phyloP scores from a whole-genome alignment of 1,284 basidiomycete species.

The Takashimella tepidaria region DNA sequence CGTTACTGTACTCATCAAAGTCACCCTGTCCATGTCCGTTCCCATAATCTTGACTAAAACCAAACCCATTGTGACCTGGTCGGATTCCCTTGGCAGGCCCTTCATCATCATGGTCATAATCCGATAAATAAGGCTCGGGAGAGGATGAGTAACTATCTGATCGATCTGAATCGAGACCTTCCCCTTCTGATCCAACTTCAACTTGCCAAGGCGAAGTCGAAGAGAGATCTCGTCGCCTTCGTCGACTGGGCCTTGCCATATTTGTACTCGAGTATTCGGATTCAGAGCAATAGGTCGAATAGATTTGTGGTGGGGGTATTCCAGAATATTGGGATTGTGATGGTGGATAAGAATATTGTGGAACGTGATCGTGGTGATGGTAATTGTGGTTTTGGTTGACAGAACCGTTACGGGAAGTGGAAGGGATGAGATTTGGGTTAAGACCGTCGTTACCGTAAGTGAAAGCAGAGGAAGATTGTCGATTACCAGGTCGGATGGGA shows the following conservation, averaged over 20 bases:
- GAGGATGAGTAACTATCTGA: conserved; percentile 28
- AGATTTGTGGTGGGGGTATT: too few species aligned
- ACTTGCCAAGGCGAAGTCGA: conserved; percentile 13
- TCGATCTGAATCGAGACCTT: conserved; percentile 29
- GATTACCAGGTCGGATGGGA: conserved; percentile 16
- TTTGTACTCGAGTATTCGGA: conserved; percentile 11
- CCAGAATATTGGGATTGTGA: neutral
- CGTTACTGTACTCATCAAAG: too few species aligned
- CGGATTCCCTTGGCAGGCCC: conserved; percentile 11
- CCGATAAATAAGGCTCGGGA: conserved; percentile 42
- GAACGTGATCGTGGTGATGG: conserved; percentile 6
- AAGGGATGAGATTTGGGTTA: conserved; percentile 67
- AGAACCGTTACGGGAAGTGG: conserved; percentile 50
- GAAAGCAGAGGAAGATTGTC: conserved; percentile 54
- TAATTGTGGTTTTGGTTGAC: neutral
- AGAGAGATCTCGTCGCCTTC: conserved; percentile 29
- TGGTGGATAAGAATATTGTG: conserved; percentile 1
- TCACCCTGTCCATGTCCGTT: too few species aligned
- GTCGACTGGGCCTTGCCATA: conserved; percentile 59
- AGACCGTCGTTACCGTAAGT: conserved; percentile 76
- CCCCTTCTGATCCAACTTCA: conserved; percentile 53
- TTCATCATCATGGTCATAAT: conserved; percentile 49
- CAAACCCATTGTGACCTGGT: too few species aligned
- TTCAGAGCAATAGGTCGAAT: conserved; percentile 17
- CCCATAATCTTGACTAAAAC: too few species aligned